Evolutionary conservation across 495 filamentous ascomycete genomes (phyloP), one percentile per base, ranked within the genome.

Genomic region (Hyaloscypha finlandica): DNA sequence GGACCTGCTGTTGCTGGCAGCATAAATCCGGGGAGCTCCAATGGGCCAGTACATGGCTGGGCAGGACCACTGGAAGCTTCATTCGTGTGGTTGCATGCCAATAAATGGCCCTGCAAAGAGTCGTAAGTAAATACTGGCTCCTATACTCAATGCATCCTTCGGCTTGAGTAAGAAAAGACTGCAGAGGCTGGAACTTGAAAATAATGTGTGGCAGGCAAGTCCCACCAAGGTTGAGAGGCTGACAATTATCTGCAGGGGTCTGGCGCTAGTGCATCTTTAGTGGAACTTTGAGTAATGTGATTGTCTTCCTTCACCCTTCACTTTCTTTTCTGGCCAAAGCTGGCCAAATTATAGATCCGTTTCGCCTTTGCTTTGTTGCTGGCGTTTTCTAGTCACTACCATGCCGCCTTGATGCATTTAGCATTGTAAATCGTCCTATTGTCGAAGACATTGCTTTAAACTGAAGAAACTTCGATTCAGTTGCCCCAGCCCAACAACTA

Each of bases 31-130:
- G 67, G 94, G 93, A 68, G 93, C 91, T 77, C 92, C 93, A 80
- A 95, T 84, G 72, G 94, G 94, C 94, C 94, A 97, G 84, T 97
- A 97, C 94, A 97, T 97, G 84, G 85, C 84, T 86, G 71, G 52
- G 55, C 70, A 69, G 61, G 66, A 37, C 65, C 64, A 54, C 61
- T 57, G 54, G 66, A 66, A 60, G 30, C 68, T 65, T 73, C 70
- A 75, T 73, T 72, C 68, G 70, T 59, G 39, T 57, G 64, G 62
- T 67, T 63, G 67, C 69, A 74, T 71, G 69, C 66, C 71, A 66
- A 48, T 61, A 53, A 67, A 59, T 67, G 71, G 69, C 69, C 68
- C 61, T 60, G 35, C 33, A 61, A 54, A 64, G 39, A 11, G 0
- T 20, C 29, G 29, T 63, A 59, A 63, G 59, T 56, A 68, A 53